phyloP scores from a whole-genome alignment of 306 rosid species.

The Dalbergia cultrata region DNA sequence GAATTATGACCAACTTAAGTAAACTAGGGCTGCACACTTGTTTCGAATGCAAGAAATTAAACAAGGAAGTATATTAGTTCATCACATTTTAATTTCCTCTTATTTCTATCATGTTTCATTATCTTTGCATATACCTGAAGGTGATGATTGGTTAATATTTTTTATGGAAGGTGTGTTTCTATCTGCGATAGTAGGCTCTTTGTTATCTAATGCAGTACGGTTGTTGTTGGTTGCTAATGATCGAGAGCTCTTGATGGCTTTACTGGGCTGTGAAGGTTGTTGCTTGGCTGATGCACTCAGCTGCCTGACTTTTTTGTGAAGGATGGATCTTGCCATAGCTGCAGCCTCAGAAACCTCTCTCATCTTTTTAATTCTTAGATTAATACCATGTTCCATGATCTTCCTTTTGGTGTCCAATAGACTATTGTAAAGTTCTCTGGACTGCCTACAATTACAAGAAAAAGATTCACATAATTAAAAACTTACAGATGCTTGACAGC shows the following conservation, averaged over 20 bases:
- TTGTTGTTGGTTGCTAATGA: constrained; percentile 45
- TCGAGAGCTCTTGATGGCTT: constrained; percentile 49
- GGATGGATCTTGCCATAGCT: constrained; percentile 73
- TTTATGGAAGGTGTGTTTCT: constrained; percentile 52
- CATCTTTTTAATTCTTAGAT: constrained; percentile 66
- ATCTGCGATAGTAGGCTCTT: constrained; percentile 48
- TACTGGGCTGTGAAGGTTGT: constrained; percentile 49
- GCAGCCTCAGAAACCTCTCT: constrained; percentile 77
- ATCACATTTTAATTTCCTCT: constrained; percentile 20
- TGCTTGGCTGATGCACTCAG: constrained; percentile 61
- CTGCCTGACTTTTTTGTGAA: constrained; percentile 77
- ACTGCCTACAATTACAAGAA: constrained; percentile 63
- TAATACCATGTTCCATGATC: constrained; percentile 62
- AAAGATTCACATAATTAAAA: constrained; percentile 37
- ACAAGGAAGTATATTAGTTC: not conserved
- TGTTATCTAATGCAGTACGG: constrained; percentile 41
- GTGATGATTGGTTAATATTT: constrained; percentile 45
- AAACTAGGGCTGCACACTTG: not conserved
- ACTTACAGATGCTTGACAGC: constrained; percentile 21
- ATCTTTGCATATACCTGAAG: constrained; percentile 60
- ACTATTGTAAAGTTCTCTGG: constrained; percentile 69
- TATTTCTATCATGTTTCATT: constrained; percentile 34
- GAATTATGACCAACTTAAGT: constrained; percentile 7
- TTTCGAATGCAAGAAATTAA: constrained; percentile 23
- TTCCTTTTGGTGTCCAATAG: constrained; percentile 69